phyloP scores from a whole-genome alignment of 192 early-diverging fungal genomes.

The Endogone sp. region DNA sequence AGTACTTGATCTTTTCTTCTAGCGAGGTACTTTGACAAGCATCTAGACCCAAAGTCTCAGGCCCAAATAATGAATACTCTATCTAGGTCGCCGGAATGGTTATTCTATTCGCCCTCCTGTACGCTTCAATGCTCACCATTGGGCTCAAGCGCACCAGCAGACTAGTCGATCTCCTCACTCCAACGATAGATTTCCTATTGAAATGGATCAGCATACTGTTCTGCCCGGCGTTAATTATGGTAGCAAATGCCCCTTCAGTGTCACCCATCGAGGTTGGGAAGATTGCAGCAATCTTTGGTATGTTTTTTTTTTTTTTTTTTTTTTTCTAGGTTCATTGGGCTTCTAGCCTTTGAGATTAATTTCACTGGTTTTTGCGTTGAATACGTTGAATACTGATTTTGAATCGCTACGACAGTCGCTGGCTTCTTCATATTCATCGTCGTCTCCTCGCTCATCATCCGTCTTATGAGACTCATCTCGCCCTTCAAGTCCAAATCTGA shows the following conservation, averaged over 20 bases:
- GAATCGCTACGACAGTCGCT: background rate
- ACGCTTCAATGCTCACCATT: background rate
- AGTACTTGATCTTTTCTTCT: background rate
- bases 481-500: conserved; percentile 9
- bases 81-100: conserved; percentile 8
- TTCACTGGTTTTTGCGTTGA: no score
- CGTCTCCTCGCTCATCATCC: background rate
- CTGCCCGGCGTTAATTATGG: conserved; percentile 1
- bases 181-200: conserved; percentile 8
- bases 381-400: background rate
- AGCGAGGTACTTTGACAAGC: background rate
- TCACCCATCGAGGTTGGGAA: conserved; percentile 9
- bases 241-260: conserved; percentile 3
- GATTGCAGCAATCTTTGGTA: conserved; percentile 9
- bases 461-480: conserved; percentile 1
- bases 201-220: conserved; percentile 11
- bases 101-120: conserved; percentile 6
- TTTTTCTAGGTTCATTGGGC: background rate
- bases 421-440: conserved; percentile 3
- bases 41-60: background rate
- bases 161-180: conserved; percentile 1
- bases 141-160: conserved; percentile 1
- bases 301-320: background rate
- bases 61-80: no score
- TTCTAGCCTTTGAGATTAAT: background rate